Percentiles rank a stretch among this genome's conserved stretches.
phyloP scores from a whole-genome alignment of 768 basidiomycete genomes.

The Naganishia antarctica region DNA sequence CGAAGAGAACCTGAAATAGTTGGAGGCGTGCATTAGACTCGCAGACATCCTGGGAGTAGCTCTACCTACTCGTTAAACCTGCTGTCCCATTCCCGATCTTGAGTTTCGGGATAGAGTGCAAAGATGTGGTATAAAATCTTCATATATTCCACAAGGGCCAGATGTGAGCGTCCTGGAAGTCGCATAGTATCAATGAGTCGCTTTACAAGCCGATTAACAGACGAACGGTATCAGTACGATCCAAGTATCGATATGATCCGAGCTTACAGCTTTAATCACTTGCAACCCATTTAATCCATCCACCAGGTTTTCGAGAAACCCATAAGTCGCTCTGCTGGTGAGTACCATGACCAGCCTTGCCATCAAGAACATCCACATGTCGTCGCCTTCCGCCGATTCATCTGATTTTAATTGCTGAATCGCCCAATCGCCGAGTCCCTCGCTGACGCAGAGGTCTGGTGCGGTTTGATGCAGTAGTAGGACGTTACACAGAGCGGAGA shows the following conservation, averaged over 20 bases:
- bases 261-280: neutral
- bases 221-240: too few relatives aligned
- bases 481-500: slow-evolving; percentile 4
- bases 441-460: slow-evolving; percentile 5
- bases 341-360: slow-evolving; percentile 12
- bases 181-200: neutral
- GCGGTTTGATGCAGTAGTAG: slow-evolving; percentile 1
- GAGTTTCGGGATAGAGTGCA: slow-evolving; percentile 64
- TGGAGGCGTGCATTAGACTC: neutral
- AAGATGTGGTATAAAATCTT: slow-evolving; percentile 80
- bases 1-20: neutral
- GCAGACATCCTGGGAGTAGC: neutral
- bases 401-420: neutral
- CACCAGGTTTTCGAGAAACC: slow-evolving; percentile 6
- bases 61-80: slow-evolving; percentile 64
- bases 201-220: neutral
- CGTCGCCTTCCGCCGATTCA: neutral
- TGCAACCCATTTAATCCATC: neutral
- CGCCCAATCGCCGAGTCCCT: slow-evolving; percentile 11
- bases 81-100: slow-evolving; percentile 57
- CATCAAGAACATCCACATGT: slow-evolving; percentile 14
- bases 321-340: slow-evolving; percentile 15
- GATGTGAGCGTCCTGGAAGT: neutral
- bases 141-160: slow-evolving; percentile 75
- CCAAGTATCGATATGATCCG: too few relatives aligned